Evolutionary conservation across 805 yeast genomes (phyloP).

Genomic region (Kuraishia cidri): DNA sequence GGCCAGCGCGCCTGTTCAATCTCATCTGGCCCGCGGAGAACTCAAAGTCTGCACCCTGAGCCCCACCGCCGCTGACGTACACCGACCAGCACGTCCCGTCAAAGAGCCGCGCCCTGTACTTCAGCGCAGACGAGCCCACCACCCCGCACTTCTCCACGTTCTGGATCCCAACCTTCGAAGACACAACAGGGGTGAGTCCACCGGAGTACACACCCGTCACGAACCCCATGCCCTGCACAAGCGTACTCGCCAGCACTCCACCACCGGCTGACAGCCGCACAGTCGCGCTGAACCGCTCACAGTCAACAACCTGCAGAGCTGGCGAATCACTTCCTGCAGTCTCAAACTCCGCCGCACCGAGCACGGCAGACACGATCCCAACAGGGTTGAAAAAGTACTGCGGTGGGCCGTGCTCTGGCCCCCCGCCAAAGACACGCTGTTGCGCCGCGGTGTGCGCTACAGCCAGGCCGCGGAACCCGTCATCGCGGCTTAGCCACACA

Average conservation of each 20-base stretch:
- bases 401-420: constrained; percentile 24
- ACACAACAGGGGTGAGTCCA: constrained; percentile 40
- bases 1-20: constrained; percentile 43
- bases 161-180: constrained; percentile 60
- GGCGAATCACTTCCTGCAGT: constrained; percentile 4
- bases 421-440: constrained; percentile 59
- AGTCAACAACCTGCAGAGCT: constrained; percentile 9
- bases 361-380: constrained; percentile 47
- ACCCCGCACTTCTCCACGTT: constrained; percentile 29
- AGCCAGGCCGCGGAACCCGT: constrained; percentile 45
- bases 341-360: constrained; percentile 32
- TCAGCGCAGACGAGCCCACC: constrained; percentile 32
- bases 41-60: constrained; percentile 21
- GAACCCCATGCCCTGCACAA: constrained; percentile 81
- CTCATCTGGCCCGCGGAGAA: constrained; percentile 29
- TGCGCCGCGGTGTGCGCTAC: constrained; percentile 48
- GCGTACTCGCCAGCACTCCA: constrained; percentile 25
- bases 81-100: constrained; percentile 60
- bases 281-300: constrained; percentile 11
- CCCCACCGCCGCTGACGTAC: constrained; percentile 29
- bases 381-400: constrained; percentile 59
- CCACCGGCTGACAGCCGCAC: constrained; percentile 8
- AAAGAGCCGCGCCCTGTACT: constrained; percentile 45
- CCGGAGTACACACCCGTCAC: constrained; percentile 56
- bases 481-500: constrained; percentile 47